Evolutionary conservation across 176 grass and related monocot genomes (phyloP), one percentile per base, ranked within the genome.

Genomic region (Alloteropsis semialata): DNA sequence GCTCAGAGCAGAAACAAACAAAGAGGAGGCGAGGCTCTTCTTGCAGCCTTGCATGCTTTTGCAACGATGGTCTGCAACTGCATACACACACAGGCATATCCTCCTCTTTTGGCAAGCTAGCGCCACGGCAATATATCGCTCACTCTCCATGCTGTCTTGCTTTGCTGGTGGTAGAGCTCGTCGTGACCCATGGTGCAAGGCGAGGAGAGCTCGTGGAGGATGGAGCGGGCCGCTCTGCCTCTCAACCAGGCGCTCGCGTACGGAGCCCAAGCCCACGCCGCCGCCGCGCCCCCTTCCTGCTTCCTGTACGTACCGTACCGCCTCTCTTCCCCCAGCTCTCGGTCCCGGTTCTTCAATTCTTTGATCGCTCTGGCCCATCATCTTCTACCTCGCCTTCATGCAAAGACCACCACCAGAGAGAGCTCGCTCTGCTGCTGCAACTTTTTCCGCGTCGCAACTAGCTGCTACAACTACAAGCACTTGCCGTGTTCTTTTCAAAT

Each of bases 161-260:
- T 9, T 32, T 83, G n/a, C 5, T 79, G n/a, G 13, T 63, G 39
- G 45, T 63, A 82, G 88, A 86, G 79, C 57, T 46, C 33, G 73
- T 46, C 33, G 73, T 65, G 68, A 73, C 64, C 64, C 88, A 90
- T 90, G 88, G 84, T 90, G 74, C 73, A 74, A 34, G 89, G 85
- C 46, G 90, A 95, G 82, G 88, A 90, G 44, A 89, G 88, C 21
- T 96, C 82, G 34, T 90, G 87, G 92, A 50, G 66, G 82, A 96
- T 96, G 93, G 83, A 86, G 83, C 77, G 66, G 66, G 84, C 75
- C 5, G 59, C 75, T 18, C 56, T 82, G 48, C 72, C 78, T 38
- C 59, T 92, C 59, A 74, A 75, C 73, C 86, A 88, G 72, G 79
- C 77, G 6, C 18, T 95, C 55, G 84, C 88, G 8, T 94, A 89